A percentile compares a stretch with the other conserved stretches of the same genome.
phyloP scores from a whole-genome alignment of 495 filamentous ascomycete genomes.

The Annulohypoxylon bovei region DNA sequence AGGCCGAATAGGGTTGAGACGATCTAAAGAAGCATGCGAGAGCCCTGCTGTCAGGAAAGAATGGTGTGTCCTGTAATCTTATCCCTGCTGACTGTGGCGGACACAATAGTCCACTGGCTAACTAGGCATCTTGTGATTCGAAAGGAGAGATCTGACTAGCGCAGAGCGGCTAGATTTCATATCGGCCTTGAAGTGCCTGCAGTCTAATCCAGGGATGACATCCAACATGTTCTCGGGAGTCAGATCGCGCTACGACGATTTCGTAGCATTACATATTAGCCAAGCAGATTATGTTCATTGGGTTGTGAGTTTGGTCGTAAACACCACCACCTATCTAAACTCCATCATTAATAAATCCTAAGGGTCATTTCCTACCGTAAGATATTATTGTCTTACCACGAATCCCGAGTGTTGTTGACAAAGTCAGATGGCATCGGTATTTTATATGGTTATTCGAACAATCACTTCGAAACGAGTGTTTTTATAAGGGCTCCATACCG shows the following conservation, averaged over 20 bases:
- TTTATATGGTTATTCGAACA: constrained; percentile 55
- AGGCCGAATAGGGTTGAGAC: constrained; percentile 1
- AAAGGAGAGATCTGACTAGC: constrained; percentile 45
- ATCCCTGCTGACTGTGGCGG: neutral
- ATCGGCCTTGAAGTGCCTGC: constrained; percentile 56
- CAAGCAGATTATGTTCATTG: constrained; percentile 56
- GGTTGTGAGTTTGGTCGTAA: constrained; percentile 31
- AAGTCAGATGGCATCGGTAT: constrained; percentile 54
- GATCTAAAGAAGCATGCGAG: constrained; percentile 17
- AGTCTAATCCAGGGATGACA: constrained; percentile 43
- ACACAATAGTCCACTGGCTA: neutral
- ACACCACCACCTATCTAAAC: neutral
- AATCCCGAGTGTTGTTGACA: constrained; percentile 27
- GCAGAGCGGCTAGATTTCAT: constrained; percentile 51
- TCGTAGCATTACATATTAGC: constrained; percentile 50
- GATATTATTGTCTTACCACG: neutral
- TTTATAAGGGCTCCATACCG: constrained; percentile 51
- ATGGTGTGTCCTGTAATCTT: constrained; percentile 36
- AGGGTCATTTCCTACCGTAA: constrained; percentile 47
- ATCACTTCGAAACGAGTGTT: constrained; percentile 49
- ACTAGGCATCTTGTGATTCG: neutral
- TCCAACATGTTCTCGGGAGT: constrained; percentile 51
- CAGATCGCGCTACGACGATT: constrained; percentile 57
- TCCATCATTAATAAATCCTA: neutral
- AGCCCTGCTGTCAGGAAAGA: constrained; percentile 41